Percentiles rank a stretch among this genome's conserved stretches.
Evolutionary conservation across 805 yeast species (phyloP).

Genomic region (Candida qinlingensis): DNA sequence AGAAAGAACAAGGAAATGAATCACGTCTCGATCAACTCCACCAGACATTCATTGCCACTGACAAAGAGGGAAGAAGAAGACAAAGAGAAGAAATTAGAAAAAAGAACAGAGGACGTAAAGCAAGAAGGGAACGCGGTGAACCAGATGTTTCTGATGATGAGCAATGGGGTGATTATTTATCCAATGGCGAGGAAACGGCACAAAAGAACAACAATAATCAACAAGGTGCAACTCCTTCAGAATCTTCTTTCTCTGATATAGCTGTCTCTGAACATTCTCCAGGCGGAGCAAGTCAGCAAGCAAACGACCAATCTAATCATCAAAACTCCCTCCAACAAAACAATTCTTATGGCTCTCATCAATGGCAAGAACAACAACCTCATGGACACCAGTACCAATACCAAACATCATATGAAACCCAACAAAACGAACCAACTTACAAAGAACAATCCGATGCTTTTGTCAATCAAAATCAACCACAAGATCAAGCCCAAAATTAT

Average conservation of each 20-base stretch:
- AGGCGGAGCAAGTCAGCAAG: no score
- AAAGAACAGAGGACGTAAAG: not conserved
- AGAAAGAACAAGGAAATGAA: not conserved
- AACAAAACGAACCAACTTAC: not conserved
- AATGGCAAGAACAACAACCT: not conserved
- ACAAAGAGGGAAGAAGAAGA: conserved; percentile 2
- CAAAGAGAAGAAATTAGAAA: not conserved
- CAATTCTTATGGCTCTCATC: not conserved
- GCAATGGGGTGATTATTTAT: not conserved
- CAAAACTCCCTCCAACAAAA: not conserved
- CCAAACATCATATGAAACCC: not conserved
- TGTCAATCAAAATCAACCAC: no score
- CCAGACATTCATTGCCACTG: not conserved
- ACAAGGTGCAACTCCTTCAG: not conserved
- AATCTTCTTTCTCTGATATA: not conserved
- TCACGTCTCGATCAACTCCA: not conserved
- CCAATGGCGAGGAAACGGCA: not conserved
- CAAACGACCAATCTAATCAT: no score
- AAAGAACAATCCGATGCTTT: no score
- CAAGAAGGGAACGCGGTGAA: conserved; percentile 2
- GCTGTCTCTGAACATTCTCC: no score
- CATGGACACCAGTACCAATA: not conserved
- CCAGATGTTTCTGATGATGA: conserved; percentile 5
- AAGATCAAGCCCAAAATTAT: no score
- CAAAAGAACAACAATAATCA: not conserved